Conservation (phyloP, 495 filamentous ascomycete genomes). For the Bacidia gigantensis region DNA sequence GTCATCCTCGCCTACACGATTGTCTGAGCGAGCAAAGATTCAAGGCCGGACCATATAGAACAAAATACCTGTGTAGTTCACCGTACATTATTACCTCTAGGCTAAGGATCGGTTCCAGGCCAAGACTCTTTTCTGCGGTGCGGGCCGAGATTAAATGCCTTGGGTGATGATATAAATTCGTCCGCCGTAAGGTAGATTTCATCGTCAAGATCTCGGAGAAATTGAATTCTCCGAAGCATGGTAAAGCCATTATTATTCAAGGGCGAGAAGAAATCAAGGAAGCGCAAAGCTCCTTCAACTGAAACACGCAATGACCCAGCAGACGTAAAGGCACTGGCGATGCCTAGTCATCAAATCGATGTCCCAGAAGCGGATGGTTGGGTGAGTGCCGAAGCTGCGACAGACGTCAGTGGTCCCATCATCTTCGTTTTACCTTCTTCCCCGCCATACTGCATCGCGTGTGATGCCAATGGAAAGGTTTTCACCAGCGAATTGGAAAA, state of each 20-base stretch:
- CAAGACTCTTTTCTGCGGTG: too few species aligned
- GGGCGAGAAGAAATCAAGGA: slow-evolving; percentile 90
- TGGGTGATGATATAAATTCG: too few species aligned
- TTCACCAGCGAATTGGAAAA: slow-evolving; percentile 72
- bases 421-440: slow-evolving; percentile 61
- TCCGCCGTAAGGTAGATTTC: too few species aligned
- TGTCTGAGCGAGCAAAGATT: too few species aligned
- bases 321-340: slow-evolving; percentile 29
- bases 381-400: slow-evolving; percentile 66
- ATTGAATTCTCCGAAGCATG: slow-evolving; percentile 3
- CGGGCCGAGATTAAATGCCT: too few species aligned
- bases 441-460: slow-evolving; percentile 57
- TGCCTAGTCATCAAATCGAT: slow-evolving; percentile 20
- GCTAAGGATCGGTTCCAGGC: too few species aligned
- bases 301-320: slow-evolving; percentile 23
- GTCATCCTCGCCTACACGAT: too few species aligned
- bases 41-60: too few species aligned
- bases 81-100: too few species aligned
- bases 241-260: slow-evolving; percentile 85
- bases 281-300: slow-evolving; percentile 49
- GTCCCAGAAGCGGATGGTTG: slow-evolving; percentile 62
- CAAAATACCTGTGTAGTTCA: too few species aligned
- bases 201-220: not conserved
- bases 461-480: slow-evolving; percentile 71
- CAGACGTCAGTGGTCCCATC: slow-evolving; percentile 73